Evolutionary conservation across 1,139 yeast species (phyloP), one percentile per base, ranked within the genome.

Genomic region (Candida gigantensis): DNA sequence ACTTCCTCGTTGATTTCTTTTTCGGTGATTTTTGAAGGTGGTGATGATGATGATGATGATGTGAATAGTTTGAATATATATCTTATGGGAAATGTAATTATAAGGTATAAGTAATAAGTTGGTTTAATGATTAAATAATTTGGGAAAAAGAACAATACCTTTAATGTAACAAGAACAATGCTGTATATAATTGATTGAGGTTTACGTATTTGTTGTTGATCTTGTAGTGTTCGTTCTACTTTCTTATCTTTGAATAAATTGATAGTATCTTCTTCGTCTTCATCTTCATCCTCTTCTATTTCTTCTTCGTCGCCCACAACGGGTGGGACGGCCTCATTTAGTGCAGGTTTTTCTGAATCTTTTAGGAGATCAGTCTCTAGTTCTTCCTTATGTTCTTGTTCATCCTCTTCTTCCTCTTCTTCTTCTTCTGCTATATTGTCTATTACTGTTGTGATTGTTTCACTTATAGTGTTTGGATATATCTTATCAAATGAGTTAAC

Each of bases 401-500:
- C 24, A n/a, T 33, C 32, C 7, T 36, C 31, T 30, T 30, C 18
- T n/a, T 30, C 32, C 7, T 37, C 30, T 35, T 34, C 25, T 29
- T 32, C 32, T 13, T 33, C 23, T 27, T 30, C 37, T 28, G 39
- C 37, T 19, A 36, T 28, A 28, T 15, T 32, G 21, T 17, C 25
- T n/a, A 28, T 37, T 12, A 36, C 30, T 12, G 37, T 24, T 6
- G 25, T 14, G 11, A 19, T 23, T 16, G 41, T 35, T 26, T 37
- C 36, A 11, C 14, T 24, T 6, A 34, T 19, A 31, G 37, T 43
- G 17, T 41, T 46, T 31, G 70, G 62, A 40, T 60, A 61, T 32
- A 64, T 45, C 30, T 48, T 52, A 39, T 68, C 73, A 40, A 68
- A 48, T 25, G 72, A 66, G 43, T 54, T 55, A 33, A 65, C 72